Percentiles rank a stretch among this genome's conserved stretches.
These are phyloP conservation scores for Prunus campanulata DNA, from an alignment of 306 rosid species.

Conservation along the genomic window DNA sequence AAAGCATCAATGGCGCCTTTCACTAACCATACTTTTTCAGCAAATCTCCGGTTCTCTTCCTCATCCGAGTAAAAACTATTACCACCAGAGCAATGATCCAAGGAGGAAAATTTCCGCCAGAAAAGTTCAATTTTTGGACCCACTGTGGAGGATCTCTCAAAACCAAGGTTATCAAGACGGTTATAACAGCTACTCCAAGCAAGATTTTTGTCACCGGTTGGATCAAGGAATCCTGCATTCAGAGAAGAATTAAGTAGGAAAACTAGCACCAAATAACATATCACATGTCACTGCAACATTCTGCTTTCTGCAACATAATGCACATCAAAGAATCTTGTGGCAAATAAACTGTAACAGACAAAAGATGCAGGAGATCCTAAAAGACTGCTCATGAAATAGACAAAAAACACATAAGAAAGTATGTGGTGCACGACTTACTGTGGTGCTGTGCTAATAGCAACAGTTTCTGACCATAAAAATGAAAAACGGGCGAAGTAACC, in stretches of 20 bases:
- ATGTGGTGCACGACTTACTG: too few relatives aligned
- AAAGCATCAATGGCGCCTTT: background rate
- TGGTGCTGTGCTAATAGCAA: too few relatives aligned
- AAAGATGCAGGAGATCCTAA: too few relatives aligned
- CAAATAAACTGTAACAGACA: background rate
- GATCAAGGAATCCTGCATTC: slow-evolving; percentile 68
- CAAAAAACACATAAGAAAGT: too few relatives aligned
- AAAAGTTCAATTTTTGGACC: slow-evolving; percentile 53
- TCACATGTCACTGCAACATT: background rate
- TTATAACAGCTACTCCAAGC: slow-evolving; percentile 60
- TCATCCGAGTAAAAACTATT: slow-evolving; percentile 77
- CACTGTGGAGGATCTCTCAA: slow-evolving; percentile 58
- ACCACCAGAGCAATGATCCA: slow-evolving; percentile 89
- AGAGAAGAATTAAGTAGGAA: background rate
- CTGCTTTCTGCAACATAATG: background rate
- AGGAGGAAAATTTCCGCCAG: slow-evolving; percentile 69
- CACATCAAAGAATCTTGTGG: background rate
- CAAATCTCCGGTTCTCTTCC: slow-evolving; percentile 73
- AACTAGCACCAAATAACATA: background rate
- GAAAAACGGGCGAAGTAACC: too few relatives aligned
- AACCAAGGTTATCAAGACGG: slow-evolving; percentile 53
- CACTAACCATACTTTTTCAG: slow-evolving; percentile 60
- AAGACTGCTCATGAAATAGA: too few relatives aligned
- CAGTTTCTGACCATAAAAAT: too few relatives aligned
- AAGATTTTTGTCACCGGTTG: slow-evolving; percentile 75